phyloP scores from a whole-genome alignment of 78 protist genomes.

The Dictyostelium intermedium region DNA sequence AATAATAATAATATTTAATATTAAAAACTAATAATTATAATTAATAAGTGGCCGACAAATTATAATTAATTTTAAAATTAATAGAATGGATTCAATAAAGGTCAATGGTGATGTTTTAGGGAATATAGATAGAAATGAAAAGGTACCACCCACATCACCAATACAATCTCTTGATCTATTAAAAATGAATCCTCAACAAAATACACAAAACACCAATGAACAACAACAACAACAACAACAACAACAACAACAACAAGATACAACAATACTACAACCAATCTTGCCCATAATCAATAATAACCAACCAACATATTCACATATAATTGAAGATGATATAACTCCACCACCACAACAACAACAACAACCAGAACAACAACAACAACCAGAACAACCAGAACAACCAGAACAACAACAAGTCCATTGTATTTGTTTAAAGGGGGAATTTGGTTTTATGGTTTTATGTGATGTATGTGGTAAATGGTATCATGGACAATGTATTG shows the following conservation, averaged over 20 bases:
- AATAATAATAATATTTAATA: too few species aligned
- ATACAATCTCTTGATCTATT: background rate
- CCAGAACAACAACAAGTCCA: background rate
- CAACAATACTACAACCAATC: background rate
- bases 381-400: background rate
- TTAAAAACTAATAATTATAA: too few species aligned
- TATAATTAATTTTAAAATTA: too few species aligned
- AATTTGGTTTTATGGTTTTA: constrained; percentile 37
- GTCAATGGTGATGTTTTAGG: background rate
- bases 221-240: background rate
- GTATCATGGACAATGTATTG: constrained; percentile 75
- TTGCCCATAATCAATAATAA: background rate
- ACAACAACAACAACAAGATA: background rate
- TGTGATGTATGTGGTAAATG: constrained; percentile 64
- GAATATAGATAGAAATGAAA: background rate
- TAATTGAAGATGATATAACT: background rate
- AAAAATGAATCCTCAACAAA: background rate
- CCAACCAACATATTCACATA: background rate
- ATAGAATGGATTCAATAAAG: background rate
- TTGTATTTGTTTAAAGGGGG: constrained; percentile 45
- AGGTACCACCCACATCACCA: background rate
- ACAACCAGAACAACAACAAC: background rate
- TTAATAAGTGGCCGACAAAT: too few species aligned
- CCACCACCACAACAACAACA: background rate
- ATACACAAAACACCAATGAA: too few species aligned